A percentile compares a stretch with the other conserved stretches of the same genome.
Conservation (phyloP, 108 stramenopile species). For the Pseudonitzschia multiseries region DNA sequence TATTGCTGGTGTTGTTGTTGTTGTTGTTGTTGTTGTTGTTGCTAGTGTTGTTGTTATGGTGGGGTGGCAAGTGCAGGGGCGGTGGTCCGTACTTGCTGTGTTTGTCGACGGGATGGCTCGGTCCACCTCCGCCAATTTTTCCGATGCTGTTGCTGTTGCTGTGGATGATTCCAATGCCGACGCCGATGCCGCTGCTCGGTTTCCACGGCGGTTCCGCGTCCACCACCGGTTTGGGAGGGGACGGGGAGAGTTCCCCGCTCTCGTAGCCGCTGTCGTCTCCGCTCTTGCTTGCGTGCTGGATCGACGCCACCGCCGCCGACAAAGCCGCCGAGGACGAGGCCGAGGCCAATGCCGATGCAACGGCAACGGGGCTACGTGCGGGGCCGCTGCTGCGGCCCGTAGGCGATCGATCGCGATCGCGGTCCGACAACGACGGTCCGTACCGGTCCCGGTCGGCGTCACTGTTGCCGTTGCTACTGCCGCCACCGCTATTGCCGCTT, state of each 20-base stretch:
- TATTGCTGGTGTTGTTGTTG: no score
- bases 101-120: background rate
- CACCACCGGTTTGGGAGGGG: constrained; percentile 22
- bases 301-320: background rate
- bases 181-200: background rate
- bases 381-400: background rate
- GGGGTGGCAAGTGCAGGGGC: no score
- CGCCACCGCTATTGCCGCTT: background rate
- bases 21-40: no score
- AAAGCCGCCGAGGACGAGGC: background rate
- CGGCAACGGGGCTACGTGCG: no score
- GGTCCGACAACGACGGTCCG: background rate
- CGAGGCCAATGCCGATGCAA: background rate
- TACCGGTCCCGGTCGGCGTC: constrained; percentile 3
- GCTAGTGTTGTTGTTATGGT: no score
- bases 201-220: background rate
- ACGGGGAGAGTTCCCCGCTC: constrained; percentile 32
- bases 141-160: background rate
- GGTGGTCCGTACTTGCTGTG: background rate
- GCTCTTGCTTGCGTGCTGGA: background rate
- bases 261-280: constrained; percentile 27
- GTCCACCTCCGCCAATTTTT: no score
- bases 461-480: background rate
- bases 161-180: no score
- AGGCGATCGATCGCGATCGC: background rate